Evolutionary conservation across 2,329 filamentous ascomycete genomes (phyloP).

Genomic region (Pseudogymnoascus sp.): DNA sequence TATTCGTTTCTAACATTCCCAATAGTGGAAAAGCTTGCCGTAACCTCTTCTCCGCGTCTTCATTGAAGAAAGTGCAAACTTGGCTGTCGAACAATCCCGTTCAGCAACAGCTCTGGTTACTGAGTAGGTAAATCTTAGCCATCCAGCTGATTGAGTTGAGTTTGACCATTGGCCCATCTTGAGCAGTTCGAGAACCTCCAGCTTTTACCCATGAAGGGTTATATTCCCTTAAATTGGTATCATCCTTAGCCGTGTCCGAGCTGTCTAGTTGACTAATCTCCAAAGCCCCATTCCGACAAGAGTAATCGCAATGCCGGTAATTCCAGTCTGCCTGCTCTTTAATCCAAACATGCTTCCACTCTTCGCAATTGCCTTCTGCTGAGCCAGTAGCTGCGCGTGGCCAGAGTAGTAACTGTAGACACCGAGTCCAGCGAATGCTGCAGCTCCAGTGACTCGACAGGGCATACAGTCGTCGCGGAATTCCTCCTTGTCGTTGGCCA

Average conservation of each 20-base stretch:
- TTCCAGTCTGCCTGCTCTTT: slow-evolving; percentile 60
- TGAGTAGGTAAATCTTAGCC: background rate
- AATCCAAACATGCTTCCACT: slow-evolving; percentile 68
- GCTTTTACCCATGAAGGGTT: background rate
- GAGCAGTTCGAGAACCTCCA: background rate
- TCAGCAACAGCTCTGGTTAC: background rate
- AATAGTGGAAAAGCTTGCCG: background rate
- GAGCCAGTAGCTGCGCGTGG: slow-evolving; percentile 61
- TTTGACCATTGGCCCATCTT: background rate
- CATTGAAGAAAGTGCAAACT: background rate
- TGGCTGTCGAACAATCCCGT: background rate
- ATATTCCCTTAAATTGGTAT: background rate
- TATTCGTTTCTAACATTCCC: background rate
- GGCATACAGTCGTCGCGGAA: slow-evolving; percentile 34
- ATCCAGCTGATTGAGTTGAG: background rate
- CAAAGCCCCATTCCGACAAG: slow-evolving; percentile 66
- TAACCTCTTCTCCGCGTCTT: background rate
- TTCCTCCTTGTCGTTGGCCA: slow-evolving; percentile 20
- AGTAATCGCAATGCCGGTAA: slow-evolving; percentile 59
- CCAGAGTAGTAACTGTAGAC: slow-evolving; percentile 73
- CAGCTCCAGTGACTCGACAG: slow-evolving; percentile 50
- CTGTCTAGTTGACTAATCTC: slow-evolving; percentile 25
- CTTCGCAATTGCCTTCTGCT: slow-evolving; percentile 57
- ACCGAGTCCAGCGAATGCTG: slow-evolving; percentile 67
- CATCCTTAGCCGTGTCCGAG: background rate